Evolutionary conservation across 305 asterid species (phyloP).

Genomic region (Solanum chacoense): DNA sequence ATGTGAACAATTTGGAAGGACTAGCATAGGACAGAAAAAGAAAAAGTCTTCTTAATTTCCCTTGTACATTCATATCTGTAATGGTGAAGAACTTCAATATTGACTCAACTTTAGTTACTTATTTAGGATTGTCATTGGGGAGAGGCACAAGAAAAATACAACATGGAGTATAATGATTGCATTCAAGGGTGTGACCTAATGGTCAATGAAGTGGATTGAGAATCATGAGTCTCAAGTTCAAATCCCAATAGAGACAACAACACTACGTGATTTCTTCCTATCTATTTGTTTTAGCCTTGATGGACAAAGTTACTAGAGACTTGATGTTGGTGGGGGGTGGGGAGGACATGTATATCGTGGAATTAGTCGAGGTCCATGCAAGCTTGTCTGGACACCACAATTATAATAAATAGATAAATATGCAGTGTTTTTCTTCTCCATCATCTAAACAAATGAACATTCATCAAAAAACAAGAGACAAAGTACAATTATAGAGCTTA

Average conservation of each 20-base stretch:
- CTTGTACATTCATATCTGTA: neutral
- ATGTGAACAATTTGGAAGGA: neutral
- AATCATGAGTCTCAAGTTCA: neutral
- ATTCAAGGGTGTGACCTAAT: neutral
- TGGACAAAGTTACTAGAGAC: neutral
- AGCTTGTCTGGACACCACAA: neutral
- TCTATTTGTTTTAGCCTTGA: neutral
- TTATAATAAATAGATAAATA: neutral
- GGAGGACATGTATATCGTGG: neutral
- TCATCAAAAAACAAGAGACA: neutral
- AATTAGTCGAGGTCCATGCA: neutral
- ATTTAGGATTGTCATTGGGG: neutral
- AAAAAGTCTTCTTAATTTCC: neutral
- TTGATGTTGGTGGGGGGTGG: neutral
- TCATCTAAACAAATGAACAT: neutral
- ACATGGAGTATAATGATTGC: neutral
- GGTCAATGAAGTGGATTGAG: neutral
- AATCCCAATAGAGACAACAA: neutral
- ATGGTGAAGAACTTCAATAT: neutral
- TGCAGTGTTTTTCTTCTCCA: neutral
- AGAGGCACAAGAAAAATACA: neutral
- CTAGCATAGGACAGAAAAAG: neutral
- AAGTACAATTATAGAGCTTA: neutral
- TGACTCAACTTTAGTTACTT: neutral
- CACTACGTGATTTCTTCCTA: neutral